Conservation (phyloP, 495 filamentous ascomycete genomes). For the Penicillium canescens region DNA sequence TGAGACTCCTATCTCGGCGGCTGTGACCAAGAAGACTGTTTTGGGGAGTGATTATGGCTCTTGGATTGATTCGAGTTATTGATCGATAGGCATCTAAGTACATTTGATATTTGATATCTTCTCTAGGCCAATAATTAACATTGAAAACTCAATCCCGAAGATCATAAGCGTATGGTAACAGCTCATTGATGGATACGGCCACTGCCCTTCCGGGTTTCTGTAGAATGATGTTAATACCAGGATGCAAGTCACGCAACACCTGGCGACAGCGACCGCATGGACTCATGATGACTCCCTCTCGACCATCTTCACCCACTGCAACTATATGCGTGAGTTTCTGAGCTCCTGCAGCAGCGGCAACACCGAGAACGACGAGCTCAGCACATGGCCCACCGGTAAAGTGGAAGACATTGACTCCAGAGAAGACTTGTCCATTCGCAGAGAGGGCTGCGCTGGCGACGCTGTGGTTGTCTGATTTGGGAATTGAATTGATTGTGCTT, state of each 20-base stretch:
- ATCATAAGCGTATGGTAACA: background rate
- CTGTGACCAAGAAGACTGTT: slow-evolving; percentile 50
- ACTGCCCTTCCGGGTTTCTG: slow-evolving; percentile 16
- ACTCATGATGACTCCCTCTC: slow-evolving; percentile 21
- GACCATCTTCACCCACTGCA: slow-evolving; percentile 22
- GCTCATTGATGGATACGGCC: background rate
- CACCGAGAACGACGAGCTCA: slow-evolving; percentile 28
- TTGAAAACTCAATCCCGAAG: background rate
- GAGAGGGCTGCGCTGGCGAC: background rate
- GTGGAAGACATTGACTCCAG: slow-evolving; percentile 31
- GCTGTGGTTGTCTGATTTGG: background rate
- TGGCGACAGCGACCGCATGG: slow-evolving; percentile 34
- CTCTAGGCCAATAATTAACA: background rate
- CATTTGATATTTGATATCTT: background rate
- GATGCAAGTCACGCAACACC: slow-evolving; percentile 28
- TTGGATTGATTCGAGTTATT: slow-evolving; percentile 37
- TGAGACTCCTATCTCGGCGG: slow-evolving; percentile 43
- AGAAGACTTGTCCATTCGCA: slow-evolving; percentile 17
- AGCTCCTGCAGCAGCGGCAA: slow-evolving; percentile 24
- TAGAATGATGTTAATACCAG: slow-evolving; percentile 24
- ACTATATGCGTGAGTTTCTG: slow-evolving; percentile 19
- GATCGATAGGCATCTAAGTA: background rate
- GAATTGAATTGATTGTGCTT: background rate
- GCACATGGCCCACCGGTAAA: slow-evolving; percentile 34
- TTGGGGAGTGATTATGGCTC: slow-evolving; percentile 50